phyloP scores from a whole-genome alignment of 169 alveolate species.

The Eimeria acervulina region DNA sequence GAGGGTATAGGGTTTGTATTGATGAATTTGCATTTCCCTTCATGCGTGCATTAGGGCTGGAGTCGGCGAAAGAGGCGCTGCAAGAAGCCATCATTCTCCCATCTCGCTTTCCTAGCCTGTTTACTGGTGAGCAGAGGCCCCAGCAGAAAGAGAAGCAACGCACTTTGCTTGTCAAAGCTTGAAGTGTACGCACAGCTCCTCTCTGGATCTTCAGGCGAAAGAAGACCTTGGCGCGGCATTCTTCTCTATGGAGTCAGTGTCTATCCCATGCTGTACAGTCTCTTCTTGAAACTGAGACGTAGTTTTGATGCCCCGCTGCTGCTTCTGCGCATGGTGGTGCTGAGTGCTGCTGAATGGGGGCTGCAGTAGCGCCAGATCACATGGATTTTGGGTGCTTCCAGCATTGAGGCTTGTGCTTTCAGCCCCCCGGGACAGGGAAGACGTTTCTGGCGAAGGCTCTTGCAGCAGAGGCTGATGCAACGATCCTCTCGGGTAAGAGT shows the following conservation, averaged over 20 bases:
- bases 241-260: slow-evolving; percentile 86
- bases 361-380: neutral
- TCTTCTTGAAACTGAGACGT: neutral
- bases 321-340: too few relatives aligned
- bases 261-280: neutral
- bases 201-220: slow-evolving; percentile 71
- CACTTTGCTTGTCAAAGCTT: neutral
- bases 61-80: slow-evolving; percentile 94
- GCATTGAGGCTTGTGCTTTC: slow-evolving; percentile 93
- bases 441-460: slow-evolving; percentile 99
- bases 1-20: neutral
- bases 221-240: slow-evolving; percentile 87
- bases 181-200: neutral
- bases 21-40: neutral
- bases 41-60: slow-evolving; percentile 86
- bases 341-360: too few relatives aligned
- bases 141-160: neutral
- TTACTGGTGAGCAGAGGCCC: slow-evolving; percentile 88
- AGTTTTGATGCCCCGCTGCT: neutral
- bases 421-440: slow-evolving; percentile 99
- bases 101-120: slow-evolving; percentile 95
- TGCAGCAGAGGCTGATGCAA: slow-evolving; percentile 97
- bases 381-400: neutral
- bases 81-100: slow-evolving; percentile 96
- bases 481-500: slow-evolving; percentile 81